A percentile compares a stretch with the other conserved stretches of the same genome.
These are phyloP conservation scores for Cutaneotrichosporon mucoides DNA, from an alignment of 1,284 basidiomycete species.

Conservation along the genomic window DNA sequence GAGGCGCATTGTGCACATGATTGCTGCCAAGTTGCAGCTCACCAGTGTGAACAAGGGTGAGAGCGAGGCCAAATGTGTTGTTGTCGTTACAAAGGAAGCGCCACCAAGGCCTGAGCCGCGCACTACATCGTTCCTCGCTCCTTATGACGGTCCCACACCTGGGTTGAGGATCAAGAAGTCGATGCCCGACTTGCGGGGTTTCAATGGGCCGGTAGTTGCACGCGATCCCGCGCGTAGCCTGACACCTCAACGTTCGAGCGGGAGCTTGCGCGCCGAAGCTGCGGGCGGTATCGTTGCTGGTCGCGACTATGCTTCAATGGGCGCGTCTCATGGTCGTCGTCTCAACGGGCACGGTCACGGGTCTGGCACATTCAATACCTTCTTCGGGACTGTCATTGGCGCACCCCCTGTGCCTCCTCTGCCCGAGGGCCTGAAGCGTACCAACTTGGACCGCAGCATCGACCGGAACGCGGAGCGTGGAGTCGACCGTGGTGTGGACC, in stretches of 20 bases:
- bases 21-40: conserved; percentile 91
- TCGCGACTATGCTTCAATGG: conserved; percentile 41
- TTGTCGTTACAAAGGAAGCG: conserved; percentile 61
- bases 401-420: conserved; percentile 42
- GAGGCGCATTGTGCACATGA: conserved; percentile 86
- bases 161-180: conserved; percentile 83
- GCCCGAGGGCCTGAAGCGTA: conserved; percentile 15
- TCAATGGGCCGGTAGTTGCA: conserved; percentile 60
- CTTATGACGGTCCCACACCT: conserved; percentile 59
- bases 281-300: conserved; percentile 63
- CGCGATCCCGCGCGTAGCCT: conserved; percentile 76
- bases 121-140: conserved; percentile 49
- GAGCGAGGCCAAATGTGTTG: conserved; percentile 85
- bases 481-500: too few relatives aligned
- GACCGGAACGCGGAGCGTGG: background rate
- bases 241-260: conserved; percentile 76
- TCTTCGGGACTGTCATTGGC: conserved; percentile 29
- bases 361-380: conserved; percentile 27
- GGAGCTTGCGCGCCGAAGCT: conserved; percentile 87
- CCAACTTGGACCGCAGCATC: conserved; percentile 3
- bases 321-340: conserved; percentile 29
- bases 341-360: conserved; percentile 25
- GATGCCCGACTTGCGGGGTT: conserved; percentile 63
- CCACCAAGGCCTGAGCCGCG: conserved; percentile 25
- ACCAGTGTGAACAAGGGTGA: conserved; percentile 92